Base-by-base conservation (phyloP, 2,329 filamentous ascomycete genomes). In the Aureobasidium sp. region DNA sequence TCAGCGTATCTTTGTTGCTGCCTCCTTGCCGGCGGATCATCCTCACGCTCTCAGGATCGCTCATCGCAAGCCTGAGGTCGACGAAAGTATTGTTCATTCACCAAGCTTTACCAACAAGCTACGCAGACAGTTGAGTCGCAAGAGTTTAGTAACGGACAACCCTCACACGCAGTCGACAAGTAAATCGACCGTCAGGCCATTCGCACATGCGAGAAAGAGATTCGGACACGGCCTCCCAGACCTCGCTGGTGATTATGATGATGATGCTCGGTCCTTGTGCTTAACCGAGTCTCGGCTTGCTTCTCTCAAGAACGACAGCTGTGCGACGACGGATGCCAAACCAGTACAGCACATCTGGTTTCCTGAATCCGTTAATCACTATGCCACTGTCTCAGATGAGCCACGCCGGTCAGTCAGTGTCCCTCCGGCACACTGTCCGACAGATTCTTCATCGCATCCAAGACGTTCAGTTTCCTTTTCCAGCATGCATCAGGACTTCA, bases 11-110 rank as follows among this genome's bases (percentile, higher is more conserved):
- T 68, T 71, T 52, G 66, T 70, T 27, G 65, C 67, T 20, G 68
- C 70, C 2, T 67, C 64, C 25, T 62, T 72, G 20, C 71, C 71
- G 11, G 66, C 68, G 27, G 69, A 71, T 37, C 71, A 73, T 62
- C 71, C 71, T 11, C 67, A 72, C 57, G 68, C 69, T 44, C 60
- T 71, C 12, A 63, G 51, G 11, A 59, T 71, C 22, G 56, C 61
- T 6, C 51, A 64, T 49, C 65, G 64, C 41, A 63, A 64, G 36
- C 52, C 60, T 5, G 56, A 60, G 7, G 37, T 65, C 9, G 58
- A 64, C 52, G 53, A 63, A 34, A 64, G 45, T 20, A 69, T 72
- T 34, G 52, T 69, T 7, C 63, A 66, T 20, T 70, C 68, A 44
- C 69, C 69, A 14, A 68, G 63, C 27, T 65, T 71, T 27, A 63